Evolutionary conservation across 2,329 filamentous ascomycete genomes (phyloP), one percentile per base, ranked within the genome.

Genomic region (Ascochyta clinopodiicola): DNA sequence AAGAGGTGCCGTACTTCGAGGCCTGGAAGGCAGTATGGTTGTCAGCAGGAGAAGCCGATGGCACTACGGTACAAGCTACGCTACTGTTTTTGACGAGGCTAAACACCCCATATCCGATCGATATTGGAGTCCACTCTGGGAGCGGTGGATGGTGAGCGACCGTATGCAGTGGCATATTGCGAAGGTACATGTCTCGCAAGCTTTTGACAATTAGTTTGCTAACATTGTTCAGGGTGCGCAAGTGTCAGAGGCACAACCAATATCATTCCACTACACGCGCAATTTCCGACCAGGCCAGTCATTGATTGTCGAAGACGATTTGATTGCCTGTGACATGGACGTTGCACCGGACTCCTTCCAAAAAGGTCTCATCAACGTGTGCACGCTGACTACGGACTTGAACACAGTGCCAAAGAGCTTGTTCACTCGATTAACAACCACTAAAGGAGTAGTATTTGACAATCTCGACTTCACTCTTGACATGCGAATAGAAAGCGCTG

Each of bases 141-240:
- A 92, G 77, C 77, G 89, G 44, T 92, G 88, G 89, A 92, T 92
- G 89, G 89, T 93, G 6, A 87, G 84, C 40, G 88, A 93, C 73
- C 82, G 90, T 43, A 92, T 94, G 89, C 88, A 92, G 75, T 93
- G 90, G 90, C 89, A 92, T 74, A 91, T 92, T 70, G 85, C 86
- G 58, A 92, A 91, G 83, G 88, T 87, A 66, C 64, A 80, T 42
- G 17, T 17, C 24, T 21, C 31, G 25, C 17, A 4, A 8, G 1
- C 3, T 17, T 6, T 7, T 0, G 5, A 27, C n/a, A 15, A 25
- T 21, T 9, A n/a, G 2, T 10, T 31, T 4, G 12, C 25, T 43
- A 8, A 36, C 31, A 10, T 36, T 9, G 1, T 12, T 13, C 34
- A 90, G 87, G 89, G 88, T 54, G 89, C 91, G 63, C 84, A 89